Evolutionary conservation across 2,329 filamentous ascomycete genomes (phyloP), one percentile per base, ranked within the genome.

Genomic region (Colletotrichum salicis): DNA sequence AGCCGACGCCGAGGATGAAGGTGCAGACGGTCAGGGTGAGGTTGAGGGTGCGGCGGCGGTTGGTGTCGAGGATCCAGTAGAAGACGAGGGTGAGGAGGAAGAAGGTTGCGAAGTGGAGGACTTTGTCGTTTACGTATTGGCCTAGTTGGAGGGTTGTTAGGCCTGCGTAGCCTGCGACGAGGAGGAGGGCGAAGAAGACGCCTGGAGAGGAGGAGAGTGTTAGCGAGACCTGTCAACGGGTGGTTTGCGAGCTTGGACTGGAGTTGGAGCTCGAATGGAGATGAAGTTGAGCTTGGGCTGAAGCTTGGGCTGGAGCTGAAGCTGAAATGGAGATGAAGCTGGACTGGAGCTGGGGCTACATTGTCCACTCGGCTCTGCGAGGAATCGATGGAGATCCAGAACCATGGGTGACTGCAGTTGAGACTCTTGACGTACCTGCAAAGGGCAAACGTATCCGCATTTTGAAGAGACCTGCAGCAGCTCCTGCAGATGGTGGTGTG

Each of bases 31-130:
- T 80, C 31, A 98, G 85, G 15, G 95, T 97, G 75, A 97, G 84
- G 82, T 99, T 93, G 60, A 97, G 86, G 24, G 91, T 92, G 76
- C 96, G 93, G 63, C 96, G 92, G 74, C 96, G 93, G 74, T 91
- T 93, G 64, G 95, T 97, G 81, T 99, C 96, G 77, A 98, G 84
- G 79, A 98, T 93, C 95, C 96, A 99, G 89, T 99, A 99, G 87
- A 98, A 98, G 76, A 89, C 84, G 75, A 93, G 83, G 19, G 96
- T 97, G 64, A 99, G 88, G 75, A 94, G 80, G 87, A 98, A 97
- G 86, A 99, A 98, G 77, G 93, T 95, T 70, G 95, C 73, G 77
- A 93, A 88, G 83, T 98, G 96, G 33, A 98, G 88, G 78, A 93
- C 85, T 83, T 99, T 98, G 88, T 98, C 95, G 85, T 97, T 95